Base-by-base conservation (phyloP, 768 basidiomycete species). In the Suillus plorans region DNA sequence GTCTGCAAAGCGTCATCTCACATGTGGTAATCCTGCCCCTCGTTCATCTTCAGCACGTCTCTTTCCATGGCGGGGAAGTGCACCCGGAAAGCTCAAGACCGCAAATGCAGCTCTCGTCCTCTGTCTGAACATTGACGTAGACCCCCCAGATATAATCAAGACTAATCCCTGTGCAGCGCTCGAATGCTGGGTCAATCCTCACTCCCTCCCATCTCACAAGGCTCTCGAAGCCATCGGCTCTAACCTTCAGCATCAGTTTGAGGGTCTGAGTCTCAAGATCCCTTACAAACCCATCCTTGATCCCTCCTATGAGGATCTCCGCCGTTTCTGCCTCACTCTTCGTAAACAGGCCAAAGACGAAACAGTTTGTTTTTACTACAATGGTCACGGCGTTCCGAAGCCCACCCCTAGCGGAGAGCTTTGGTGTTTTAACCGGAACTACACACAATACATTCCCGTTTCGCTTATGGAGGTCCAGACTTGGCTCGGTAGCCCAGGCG, bases 361-460 rank as follows among this genome's bases (percentile, higher is more conserved):
- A 72, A 89, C 97, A 2, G 89, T 94, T 8, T 81, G 98, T 36
- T 97, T 99, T 77, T 94, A 99, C 78, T 99, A 99, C 79, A 99
- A 99, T 68, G 97, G 97, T 3, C 97, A 99, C 67, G 97, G 97
- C 28, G 97, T 99, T 25, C 97, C 97, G 2, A 96, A 94, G 72
- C 97, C 97, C 13, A 99, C 97, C 0, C 83, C 92, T 0, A 95
- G 93, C 67, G 92, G 97, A 28, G 97, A 99, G 77, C 84, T 99
- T 61, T 99, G 97, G 97, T 96, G 97, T 63, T 99, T 99, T 81
- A 99, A 99, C 77, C 84, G 89, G 71, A 91, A 88, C 69, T 99
- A 99, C 76, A 98, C 97, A 0, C 97, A 99, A 77, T 99, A 99
- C 73, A 99, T 99, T 65, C 97, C 97, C 0, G 92, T 99, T 13